Base-by-base conservation (phyloP, 2,329 filamentous ascomycete genomes). In the Cladosporium sp. region DNA sequence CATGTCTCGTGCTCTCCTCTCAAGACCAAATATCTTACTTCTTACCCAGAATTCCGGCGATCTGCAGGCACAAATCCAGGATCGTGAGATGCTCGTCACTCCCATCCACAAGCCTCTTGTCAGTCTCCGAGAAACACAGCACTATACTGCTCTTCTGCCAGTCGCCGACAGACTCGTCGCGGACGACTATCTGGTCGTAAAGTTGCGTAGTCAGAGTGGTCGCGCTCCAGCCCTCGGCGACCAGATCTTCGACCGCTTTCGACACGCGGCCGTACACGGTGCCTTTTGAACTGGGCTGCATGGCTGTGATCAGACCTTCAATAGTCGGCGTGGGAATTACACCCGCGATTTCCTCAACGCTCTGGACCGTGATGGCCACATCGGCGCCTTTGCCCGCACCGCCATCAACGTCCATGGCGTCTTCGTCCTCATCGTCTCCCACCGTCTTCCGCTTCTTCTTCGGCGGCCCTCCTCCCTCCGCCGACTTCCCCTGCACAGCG, bases 201-300 rank as follows among this genome's bases (percentile, higher is more conserved):
- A 96, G 74, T 78, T 96, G 90, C 15, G 80, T 75, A 32, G 97
- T 79, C 20, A 96, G 82, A 70, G 97, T 93, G 6, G 85, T 84
- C 19, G 92, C 93, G 67, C 91, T 96, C 92, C 93, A 99, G 7
- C 93, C 93, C 71, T 97, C 93, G 0, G 92, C 92, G 41, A 97
- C 85, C 76, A 99, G 84, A 57, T 96, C 87, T 61, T 91, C 88
- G 4, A 97, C 87, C 5, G 89, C 84, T 57, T 83, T 83, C 0
- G 89, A 83, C 13, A 99, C 81, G 11, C 80, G 78, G 53, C 83
- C 79, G 64, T 95, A 99, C 0, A 83, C 77, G 12, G 80, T 76
- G 1, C 79, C 79, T 32, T 77, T 77, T 19, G 79, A 79, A 57
- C 75, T 80, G 4, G 89, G 88, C 59, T 88, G 85, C 73, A 97